These are phyloP conservation scores for Metschnikowia drakensbergensis DNA, from an alignment of 805 yeast species.

Conservation along the genomic window DNA sequence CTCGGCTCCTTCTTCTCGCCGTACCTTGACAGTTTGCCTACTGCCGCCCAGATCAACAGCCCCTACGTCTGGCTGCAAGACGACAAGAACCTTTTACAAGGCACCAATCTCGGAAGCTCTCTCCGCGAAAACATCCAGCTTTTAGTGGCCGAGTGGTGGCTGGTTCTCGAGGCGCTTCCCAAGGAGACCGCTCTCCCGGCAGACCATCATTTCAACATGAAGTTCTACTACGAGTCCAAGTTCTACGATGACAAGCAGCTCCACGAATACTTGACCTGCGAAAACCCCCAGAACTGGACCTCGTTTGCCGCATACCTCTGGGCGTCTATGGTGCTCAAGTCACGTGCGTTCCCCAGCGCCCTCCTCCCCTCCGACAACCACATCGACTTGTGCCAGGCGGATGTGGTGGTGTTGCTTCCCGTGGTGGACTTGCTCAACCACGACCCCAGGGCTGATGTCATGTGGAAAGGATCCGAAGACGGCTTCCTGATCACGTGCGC, in stretches of 20 bases:
- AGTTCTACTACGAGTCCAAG: constrained; percentile 41
- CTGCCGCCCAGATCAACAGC: constrained; percentile 42
- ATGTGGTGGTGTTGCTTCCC: constrained; percentile 71
- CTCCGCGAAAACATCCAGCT: constrained; percentile 43
- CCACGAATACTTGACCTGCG: constrained; percentile 21
- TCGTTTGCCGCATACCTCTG: constrained; percentile 68
- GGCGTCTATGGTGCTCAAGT: constrained; percentile 66
- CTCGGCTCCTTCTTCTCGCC: constrained; percentile 22
- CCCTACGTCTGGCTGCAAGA: constrained; percentile 64
- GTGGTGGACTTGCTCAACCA: constrained; percentile 79
- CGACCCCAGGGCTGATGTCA: constrained; percentile 52
- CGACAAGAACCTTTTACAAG: constrained; percentile 51
- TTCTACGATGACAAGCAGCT: constrained; percentile 37
- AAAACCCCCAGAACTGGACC: constrained; percentile 47
- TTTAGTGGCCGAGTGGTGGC: constrained; percentile 63
- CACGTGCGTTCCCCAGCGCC: constrained; percentile 78
- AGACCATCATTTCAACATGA: constrained; percentile 37
- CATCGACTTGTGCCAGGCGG: constrained; percentile 21
- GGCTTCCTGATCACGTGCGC: constrained; percentile 26
- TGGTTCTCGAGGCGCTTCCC: constrained; percentile 29
- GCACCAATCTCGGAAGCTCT: constrained; percentile 66
- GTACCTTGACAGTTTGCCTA: constrained; percentile 34
- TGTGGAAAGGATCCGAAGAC: constrained; percentile 47
- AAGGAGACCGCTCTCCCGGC: constrained; percentile 28
- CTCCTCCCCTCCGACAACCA: constrained; percentile 36